Base-by-base conservation (phyloP, 306 rosid genomes). In the Hylodesmum podocarpum region DNA sequence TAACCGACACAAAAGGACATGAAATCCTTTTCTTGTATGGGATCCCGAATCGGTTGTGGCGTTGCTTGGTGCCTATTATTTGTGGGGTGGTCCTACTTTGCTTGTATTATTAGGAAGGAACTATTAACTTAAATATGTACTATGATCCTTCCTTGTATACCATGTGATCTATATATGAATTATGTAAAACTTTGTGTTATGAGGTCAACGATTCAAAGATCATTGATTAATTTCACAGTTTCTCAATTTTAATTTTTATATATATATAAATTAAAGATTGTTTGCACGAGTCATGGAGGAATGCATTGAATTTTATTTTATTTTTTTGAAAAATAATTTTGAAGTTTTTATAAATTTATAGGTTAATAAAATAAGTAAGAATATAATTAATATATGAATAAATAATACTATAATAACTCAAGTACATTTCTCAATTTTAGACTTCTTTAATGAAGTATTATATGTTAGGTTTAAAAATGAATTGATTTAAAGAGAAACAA, bases 1-100 rank as follows among this genome's bases (percentile, higher is more conserved):
- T 84, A 72, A 66, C 92, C 88, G 87, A 86, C 96, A 86, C 86
- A 76, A 85, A 82, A 81, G 73, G 69, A 82, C 44, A 86, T 82
- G 72, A 67, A 82, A 91, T 88, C 61, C 93, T 82, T 91, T 82
- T 71, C 84, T 85, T 75, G 81, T 66, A 78, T 78, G 50, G 61
- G 41, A 65, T 81, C 65, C 28, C 46, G 69, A 81, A 63, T 63
- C 27, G 33, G 33, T n/a, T 80, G 33, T 75, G 70, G 6, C 36
- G 18, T 70, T 27, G 31, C 19, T 54, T 75, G 76, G 63, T 72
- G 49, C 57, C 78, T 71, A 82, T 59, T 44, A 71, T 57, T 58
- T 43, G 65, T 44, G 82, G 70, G 57, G 40, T 68, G 86, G 81
- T 43, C 89, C 96, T 68, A 81, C 80, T 50, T 71, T 6, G 3